Conservation (phyloP, 2,329 filamentous ascomycete species). For the Trichoderma atroviride region DNA sequence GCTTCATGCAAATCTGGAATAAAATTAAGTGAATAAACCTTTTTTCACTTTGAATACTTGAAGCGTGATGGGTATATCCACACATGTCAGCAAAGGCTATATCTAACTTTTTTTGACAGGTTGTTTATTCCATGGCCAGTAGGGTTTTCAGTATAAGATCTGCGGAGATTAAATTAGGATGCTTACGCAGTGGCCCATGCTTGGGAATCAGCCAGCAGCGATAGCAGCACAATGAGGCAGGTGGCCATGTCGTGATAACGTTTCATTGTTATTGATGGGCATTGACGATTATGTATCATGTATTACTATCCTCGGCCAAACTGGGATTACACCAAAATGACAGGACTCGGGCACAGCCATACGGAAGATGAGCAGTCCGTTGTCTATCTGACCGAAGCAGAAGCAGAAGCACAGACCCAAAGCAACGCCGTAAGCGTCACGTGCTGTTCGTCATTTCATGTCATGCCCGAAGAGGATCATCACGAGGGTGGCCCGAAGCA, state of each 20-base stretch:
- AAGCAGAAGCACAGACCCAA: neutral
- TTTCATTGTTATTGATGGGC: neutral
- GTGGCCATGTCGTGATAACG: neutral
- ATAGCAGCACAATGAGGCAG: neutral
- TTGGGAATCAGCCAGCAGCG: neutral
- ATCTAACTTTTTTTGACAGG: neutral
- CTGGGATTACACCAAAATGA: neutral
- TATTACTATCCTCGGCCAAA: neutral
- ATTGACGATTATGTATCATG: neutral
- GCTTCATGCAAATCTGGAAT: neutral
- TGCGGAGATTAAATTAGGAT: neutral
- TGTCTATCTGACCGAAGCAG: neutral
- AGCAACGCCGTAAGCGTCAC: neutral
- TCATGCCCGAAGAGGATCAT: neutral
- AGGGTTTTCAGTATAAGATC: neutral
- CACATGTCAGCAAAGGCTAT: neutral
- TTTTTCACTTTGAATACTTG: neutral
- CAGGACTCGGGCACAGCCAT: neutral
- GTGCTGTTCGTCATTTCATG: neutral
- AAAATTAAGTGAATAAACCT: neutral
- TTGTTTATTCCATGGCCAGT: neutral
- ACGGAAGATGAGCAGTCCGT: neutral
- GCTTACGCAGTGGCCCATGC: neutral
- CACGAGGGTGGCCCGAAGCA: slow-evolving; percentile 9
- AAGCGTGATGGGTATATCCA: neutral